Conservation (phyloP, 1,139 yeast genomes). For the Williopsis jadinii region DNA sequence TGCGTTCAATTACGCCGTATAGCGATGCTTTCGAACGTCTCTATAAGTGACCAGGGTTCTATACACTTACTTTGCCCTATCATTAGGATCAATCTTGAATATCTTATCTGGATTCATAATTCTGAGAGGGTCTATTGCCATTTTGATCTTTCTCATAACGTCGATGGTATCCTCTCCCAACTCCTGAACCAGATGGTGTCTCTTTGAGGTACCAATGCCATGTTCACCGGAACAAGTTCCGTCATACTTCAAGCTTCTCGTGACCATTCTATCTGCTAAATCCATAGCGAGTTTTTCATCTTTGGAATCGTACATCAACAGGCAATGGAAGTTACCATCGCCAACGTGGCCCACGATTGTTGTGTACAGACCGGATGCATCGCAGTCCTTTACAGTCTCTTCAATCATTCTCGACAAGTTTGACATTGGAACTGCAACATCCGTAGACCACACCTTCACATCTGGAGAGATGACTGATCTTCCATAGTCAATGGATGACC, state of each 20-base stretch:
- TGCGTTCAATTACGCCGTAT: no score
- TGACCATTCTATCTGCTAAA: slow-evolving; percentile 31
- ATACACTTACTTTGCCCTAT: slow-evolving; percentile 15
- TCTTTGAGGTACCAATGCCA: slow-evolving; percentile 55
- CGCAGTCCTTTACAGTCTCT: slow-evolving; percentile 47
- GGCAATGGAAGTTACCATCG: slow-evolving; percentile 62
- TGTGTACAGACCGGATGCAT: slow-evolving; percentile 64
- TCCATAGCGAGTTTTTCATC: slow-evolving; percentile 25
- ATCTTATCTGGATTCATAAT: slow-evolving; percentile 57
- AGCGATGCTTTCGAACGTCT: no score
- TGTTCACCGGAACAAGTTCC: slow-evolving; percentile 69
- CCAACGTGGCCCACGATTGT: slow-evolving; percentile 72
- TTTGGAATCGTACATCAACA: slow-evolving; percentile 38
- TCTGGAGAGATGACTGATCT: slow-evolving; percentile 41
- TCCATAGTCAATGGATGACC: slow-evolving; percentile 29
- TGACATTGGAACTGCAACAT: slow-evolving; percentile 83
- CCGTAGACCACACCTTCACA: slow-evolving; percentile 81
- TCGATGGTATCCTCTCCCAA: slow-evolving; percentile 45
- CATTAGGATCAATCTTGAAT: slow-evolving; percentile 49
- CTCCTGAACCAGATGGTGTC: slow-evolving; percentile 42
- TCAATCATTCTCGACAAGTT: slow-evolving; percentile 54
- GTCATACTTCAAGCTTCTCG: slow-evolving; percentile 34
- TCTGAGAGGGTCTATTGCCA: slow-evolving; percentile 49
- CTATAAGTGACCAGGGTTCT: no score
- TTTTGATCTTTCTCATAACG: slow-evolving; percentile 49